Percentiles rank a stretch among this genome's conserved stretches.
Conservation (phyloP, 345 rosid species). For the Populus ilicifolia region DNA sequence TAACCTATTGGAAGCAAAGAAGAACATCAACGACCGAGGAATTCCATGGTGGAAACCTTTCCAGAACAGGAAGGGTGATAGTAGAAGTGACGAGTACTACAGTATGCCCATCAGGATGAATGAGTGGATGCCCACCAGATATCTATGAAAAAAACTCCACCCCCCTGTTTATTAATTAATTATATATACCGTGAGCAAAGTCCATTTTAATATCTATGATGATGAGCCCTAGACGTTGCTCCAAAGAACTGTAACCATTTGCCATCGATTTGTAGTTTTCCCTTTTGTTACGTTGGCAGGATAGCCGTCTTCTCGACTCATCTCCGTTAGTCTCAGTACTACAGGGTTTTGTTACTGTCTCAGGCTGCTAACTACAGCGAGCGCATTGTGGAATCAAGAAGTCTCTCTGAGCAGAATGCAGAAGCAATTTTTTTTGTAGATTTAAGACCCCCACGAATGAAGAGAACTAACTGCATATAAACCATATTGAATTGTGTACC, state of each 20-base stretch:
- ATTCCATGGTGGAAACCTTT: constrained; percentile 88
- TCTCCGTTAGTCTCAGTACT: neutral
- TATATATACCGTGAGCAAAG: neutral
- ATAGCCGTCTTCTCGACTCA: neutral
- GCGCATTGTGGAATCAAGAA: neutral
- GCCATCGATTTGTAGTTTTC: neutral
- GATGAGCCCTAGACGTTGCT: constrained; percentile 20
- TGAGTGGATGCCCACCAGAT: constrained; percentile 59
- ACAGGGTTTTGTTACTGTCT: neutral
- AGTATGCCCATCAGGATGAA: constrained; percentile 53
- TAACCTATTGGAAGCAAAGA: constrained; percentile 62
- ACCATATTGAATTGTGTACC: neutral
- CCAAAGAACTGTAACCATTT: neutral
- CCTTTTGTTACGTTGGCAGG: neutral
- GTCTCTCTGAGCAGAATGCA: neutral
- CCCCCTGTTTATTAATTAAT: constrained; percentile 7
- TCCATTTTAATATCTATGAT: constrained; percentile 5
- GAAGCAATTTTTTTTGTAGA: neutral
- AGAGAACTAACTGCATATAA: neutral
- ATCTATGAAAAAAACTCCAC: constrained; percentile 28
- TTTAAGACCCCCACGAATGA: neutral
- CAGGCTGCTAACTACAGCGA: neutral
- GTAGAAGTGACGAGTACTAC: constrained; percentile 73
- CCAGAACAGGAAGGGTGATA: constrained; percentile 65
- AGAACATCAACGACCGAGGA: constrained; percentile 53